A percentile compares a stretch with the other conserved stretches of the same genome.
Evolutionary conservation across 139 green algal genomes (phyloP).

Genomic region (Trebouxia sp.): DNA sequence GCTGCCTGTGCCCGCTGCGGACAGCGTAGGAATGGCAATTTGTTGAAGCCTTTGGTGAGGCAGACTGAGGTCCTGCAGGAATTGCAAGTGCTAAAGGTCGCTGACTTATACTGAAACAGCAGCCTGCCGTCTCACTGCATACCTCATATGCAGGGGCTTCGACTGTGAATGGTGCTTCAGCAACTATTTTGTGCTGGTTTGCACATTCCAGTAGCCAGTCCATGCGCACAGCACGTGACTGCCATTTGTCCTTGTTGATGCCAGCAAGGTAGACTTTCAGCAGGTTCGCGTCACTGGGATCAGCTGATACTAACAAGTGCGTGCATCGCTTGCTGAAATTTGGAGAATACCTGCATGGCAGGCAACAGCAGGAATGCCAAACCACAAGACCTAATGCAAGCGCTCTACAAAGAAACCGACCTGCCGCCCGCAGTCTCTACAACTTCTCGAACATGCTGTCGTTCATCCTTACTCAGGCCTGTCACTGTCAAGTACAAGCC

Average conservation of each 20-base stretch:
- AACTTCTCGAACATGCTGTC: constrained; percentile 8
- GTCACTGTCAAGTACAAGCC: constrained; percentile 13
- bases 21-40: neutral
- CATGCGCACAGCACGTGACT: neutral
- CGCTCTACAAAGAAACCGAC: neutral
- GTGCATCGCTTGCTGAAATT: constrained; percentile 22
- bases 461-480: constrained; percentile 2
- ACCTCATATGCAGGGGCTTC: neutral
- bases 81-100: neutral
- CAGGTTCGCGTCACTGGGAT: neutral
- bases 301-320: constrained; percentile 6
- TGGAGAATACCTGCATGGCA: constrained; percentile 12
- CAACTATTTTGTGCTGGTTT: neutral
- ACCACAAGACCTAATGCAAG: neutral
- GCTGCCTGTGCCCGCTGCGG: neutral
- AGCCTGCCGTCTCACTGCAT: neutral
- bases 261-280: constrained; percentile 21
- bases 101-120: no score
- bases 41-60: constrained; percentile 13
- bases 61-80: constrained; percentile 8
- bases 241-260: constrained; percentile 11
- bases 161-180: constrained; percentile 1
- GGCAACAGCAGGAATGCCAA: no score
- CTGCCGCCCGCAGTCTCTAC: constrained; percentile 16
- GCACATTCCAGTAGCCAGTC: constrained; percentile 20